Evolutionary conservation across 495 filamentous ascomycete species (phyloP).

Genomic region (Lindgomyces ingoldianus): DNA sequence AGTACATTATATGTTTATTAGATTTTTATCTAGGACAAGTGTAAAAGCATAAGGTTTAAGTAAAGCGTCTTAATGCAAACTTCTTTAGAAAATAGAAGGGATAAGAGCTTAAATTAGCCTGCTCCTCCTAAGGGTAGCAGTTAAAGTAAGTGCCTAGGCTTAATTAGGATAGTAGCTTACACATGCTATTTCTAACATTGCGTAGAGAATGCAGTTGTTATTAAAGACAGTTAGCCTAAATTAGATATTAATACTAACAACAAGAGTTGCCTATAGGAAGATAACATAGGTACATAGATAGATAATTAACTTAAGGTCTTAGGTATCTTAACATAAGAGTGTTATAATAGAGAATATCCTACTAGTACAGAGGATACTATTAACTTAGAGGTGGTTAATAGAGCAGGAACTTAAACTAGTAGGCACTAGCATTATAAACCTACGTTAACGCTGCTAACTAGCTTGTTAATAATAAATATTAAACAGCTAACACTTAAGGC

Average conservation of each 20-base stretch:
- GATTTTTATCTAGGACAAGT: background rate
- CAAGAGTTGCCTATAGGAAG: too few relatives aligned
- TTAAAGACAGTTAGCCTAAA: slow-evolving; percentile 2
- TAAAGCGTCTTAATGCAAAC: background rate
- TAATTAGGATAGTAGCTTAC: background rate
- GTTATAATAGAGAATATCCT: background rate
- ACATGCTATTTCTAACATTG: slow-evolving; percentile 13
- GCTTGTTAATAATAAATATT: background rate
- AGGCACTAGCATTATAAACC: background rate
- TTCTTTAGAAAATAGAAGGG: background rate
- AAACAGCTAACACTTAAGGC: background rate
- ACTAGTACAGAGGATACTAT: background rate
- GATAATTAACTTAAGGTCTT: background rate
- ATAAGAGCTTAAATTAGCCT: slow-evolving; percentile 5
- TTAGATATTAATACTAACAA: slow-evolving; percentile 1
- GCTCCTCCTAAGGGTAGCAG: slow-evolving; percentile 8
- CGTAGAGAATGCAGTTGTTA: slow-evolving; percentile 9
- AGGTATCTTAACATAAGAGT: background rate
- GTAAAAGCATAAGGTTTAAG: background rate
- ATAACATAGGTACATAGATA: slow-evolving; percentile 2
- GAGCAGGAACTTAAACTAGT: background rate
- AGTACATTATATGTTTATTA: too few relatives aligned
- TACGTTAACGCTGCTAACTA: background rate
- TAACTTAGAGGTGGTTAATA: background rate
- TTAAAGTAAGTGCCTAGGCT: slow-evolving; percentile 1